phyloP scores from a whole-genome alignment of 2,329 filamentous ascomycete genomes.

The Verticillium nonalfalfae region DNA sequence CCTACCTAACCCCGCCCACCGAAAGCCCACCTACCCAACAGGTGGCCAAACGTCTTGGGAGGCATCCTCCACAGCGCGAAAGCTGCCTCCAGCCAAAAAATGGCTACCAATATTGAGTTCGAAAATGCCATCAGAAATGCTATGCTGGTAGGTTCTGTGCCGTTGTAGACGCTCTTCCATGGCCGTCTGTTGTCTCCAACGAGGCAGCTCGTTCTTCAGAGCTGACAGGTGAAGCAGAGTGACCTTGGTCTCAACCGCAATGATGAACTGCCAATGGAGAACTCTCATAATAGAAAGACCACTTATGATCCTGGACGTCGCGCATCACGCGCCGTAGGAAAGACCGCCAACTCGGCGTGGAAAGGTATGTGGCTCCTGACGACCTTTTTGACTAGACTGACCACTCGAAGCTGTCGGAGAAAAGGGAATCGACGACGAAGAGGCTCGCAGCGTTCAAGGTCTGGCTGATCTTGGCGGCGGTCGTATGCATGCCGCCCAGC shows the following conservation, averaged over 20 bases:
- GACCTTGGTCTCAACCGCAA: slow-evolving; percentile 21
- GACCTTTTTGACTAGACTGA: neutral
- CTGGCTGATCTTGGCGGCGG: slow-evolving; percentile 15
- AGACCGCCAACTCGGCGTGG: neutral
- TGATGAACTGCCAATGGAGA: slow-evolving; percentile 16
- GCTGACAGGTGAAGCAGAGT: slow-evolving; percentile 11
- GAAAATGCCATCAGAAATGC: neutral
- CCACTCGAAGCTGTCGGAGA: slow-evolving; percentile 12
- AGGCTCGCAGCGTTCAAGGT: slow-evolving; percentile 17
- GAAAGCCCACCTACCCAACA: neutral
- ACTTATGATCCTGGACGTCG: neutral
- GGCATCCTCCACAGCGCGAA: neutral
- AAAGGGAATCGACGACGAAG: slow-evolving; percentile 21
- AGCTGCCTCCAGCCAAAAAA: neutral
- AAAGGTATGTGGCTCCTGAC: neutral
- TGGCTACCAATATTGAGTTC: neutral
- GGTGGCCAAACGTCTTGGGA: neutral
- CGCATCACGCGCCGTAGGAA: neutral
- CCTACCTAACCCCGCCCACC: too few species aligned
- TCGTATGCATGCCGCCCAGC: neutral
- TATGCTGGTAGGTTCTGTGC: neutral
- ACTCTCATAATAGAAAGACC: slow-evolving; percentile 1
- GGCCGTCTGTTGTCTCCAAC: neutral
- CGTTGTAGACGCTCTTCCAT: neutral
- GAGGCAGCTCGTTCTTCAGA: neutral